Evolutionary conservation across 345 rosid species (phyloP), one percentile per base, ranked within the genome.

Genomic region (Laguncularia racemosa): DNA sequence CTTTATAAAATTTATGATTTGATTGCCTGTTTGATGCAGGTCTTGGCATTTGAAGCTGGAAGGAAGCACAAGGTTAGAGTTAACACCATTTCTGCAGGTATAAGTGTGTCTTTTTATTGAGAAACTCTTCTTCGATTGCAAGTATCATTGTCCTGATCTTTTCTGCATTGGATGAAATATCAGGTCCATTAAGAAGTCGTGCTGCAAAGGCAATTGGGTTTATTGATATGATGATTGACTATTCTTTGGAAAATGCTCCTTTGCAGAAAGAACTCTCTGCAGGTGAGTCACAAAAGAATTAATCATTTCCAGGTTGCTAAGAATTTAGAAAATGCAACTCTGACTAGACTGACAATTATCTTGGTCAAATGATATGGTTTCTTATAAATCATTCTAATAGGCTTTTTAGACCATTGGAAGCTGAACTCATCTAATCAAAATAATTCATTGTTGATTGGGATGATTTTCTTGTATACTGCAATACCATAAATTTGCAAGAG

Each of bases 171-270:
- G 20, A 18, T 7, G 12, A 28, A 52, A n/a, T 66, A 54, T 20
- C 70, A 89, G 96, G 95, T 55, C 96, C 96, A 2, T 72, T 89
- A 58, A 65, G 89, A 72, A 89, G 95, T 62, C 74, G 96, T 57
- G 96, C 95, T 61, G 96, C 96, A 13, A 89, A 84, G 68, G 96
- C 95, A 28, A 86, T 89, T 44, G 96, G 96, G 5, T 79, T 89
- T 71, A 85, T 89, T 13, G 84, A 81, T 38, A 84, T 73, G 20
- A 87, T 87, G 85, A 89, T 93, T 3, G 85, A 89, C 28, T 91
- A 88, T 63, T 86, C 98, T 17, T 48, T 78, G 47, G 82, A 74
- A 28, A 88, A 91, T 68, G 88, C 91, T 0, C 98, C 98, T 47
- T 66, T 88, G 43, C 96, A 82, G 75, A 91, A 91, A 67, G 95